Percentiles rank a stretch among this genome's conserved stretches.
phyloP scores from a whole-genome alignment of 2,329 filamentous ascomycete genomes.

The Colletotrichum gloeosporioides region DNA sequence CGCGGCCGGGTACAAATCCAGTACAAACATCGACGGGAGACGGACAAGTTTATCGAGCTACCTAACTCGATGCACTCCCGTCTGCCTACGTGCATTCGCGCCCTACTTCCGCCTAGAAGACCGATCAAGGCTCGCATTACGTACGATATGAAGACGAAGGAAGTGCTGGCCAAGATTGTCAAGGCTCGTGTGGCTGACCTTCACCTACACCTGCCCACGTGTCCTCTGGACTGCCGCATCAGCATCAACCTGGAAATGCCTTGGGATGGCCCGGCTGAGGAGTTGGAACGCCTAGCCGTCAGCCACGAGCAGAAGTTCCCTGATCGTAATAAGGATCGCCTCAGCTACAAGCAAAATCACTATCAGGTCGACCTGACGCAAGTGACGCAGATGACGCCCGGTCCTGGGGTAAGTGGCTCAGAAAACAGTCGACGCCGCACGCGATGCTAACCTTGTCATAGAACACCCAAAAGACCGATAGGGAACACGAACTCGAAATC shows the following conservation, averaged over 20 bases:
- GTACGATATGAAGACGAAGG: slow-evolving; percentile 73
- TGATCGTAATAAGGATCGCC: slow-evolving; percentile 84
- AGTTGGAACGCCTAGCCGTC: slow-evolving; percentile 49
- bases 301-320: slow-evolving; percentile 45
- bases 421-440: not conserved
- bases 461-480: slow-evolving; percentile 51
- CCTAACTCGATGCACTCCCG: slow-evolving; percentile 61
- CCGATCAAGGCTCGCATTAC: slow-evolving; percentile 74
- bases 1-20: slow-evolving; percentile 66
- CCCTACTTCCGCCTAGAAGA: slow-evolving; percentile 63
- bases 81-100: slow-evolving; percentile 69
- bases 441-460: slow-evolving; percentile 27
- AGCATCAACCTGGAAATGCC: slow-evolving; percentile 95
- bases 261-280: slow-evolving; percentile 72
- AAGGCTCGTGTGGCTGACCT: slow-evolving; percentile 89
- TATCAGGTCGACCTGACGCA: slow-evolving; percentile 95
- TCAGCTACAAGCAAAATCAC: slow-evolving; percentile 87
- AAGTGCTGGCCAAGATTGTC: slow-evolving; percentile 82
- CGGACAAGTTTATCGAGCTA: slow-evolving; percentile 84
- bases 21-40: slow-evolving; percentile 83
- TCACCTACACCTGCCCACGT: slow-evolving; percentile 81
- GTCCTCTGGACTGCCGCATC: slow-evolving; percentile 87
- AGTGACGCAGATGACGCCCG: slow-evolving; percentile 62
- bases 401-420: slow-evolving; percentile 39
- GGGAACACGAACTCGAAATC: slow-evolving; percentile 83